Evolutionary conservation across 192 early-diverging fungal genomes (phyloP), one percentile per base, ranked within the genome.

Genomic region (Coemansia asiatica): DNA sequence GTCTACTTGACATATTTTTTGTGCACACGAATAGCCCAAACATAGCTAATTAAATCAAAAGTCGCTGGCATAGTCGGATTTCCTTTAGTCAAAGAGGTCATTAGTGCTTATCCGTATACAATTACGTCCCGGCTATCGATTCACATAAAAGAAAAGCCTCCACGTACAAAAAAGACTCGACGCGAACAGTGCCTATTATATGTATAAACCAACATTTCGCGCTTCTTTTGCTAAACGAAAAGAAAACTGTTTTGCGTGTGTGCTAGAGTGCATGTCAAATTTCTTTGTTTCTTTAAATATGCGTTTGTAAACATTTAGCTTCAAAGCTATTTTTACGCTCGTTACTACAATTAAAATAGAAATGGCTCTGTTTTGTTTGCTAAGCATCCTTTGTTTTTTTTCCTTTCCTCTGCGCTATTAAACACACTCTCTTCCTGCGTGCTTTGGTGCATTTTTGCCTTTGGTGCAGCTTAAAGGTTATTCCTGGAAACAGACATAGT

Each of bases 11-110:
- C 40, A 7, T 31, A 7, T 31, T 31, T 28, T 26, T 28, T 29
- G 27, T n/a, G 7, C 28, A 29, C 55, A 5, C 28, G 23, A n/a
- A 10, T 21, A 25, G 55, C 55, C 29, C 40, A 44, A 15, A 3
- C 40, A 44, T 29, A 29, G 28, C 54, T 29, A 29, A 56, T 59
- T 59, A 59, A 59, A 35, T 59, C 31, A 59, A 35, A 19, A 59
- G 21, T 29, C 36, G 18, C n/a, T 26, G 27, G 54, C 28, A 23
- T 58, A 58, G 56, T 33, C 33, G 33, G 56, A 40, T 58, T 38
- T 58, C 5, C 35, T 40, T 38, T 40, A 38, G 29, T 35, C 21
- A 40, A 35, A 35, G 35, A 40, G 23, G 29, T 1, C n/a, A 28
- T n/a, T 12, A 1, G 22, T 33, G 35, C 56, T 33, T 58, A 40